Evolutionary conservation across 1,139 yeast species (phyloP).

Genomic region (Scheffersomyces titani): DNA sequence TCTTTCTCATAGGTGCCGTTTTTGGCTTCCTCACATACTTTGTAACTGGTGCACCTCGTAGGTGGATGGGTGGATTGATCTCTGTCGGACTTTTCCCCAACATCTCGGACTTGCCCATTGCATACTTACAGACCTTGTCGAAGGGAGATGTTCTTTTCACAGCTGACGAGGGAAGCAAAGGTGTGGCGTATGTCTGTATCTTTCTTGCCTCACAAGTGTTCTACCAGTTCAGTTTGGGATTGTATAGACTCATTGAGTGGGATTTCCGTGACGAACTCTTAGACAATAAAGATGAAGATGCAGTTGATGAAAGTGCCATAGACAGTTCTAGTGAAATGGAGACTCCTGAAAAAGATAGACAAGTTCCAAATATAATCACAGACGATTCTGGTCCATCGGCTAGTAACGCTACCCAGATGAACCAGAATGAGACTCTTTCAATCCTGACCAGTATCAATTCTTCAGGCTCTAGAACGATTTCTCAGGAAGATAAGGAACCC

Average conservation of each 20-base stretch:
- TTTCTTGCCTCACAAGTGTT: conserved; percentile 72
- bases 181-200: conserved; percentile 85
- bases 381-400: neutral
- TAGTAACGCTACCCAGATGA: neutral
- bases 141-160: conserved; percentile 61
- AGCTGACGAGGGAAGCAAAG: conserved; percentile 62
- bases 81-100: conserved; percentile 67
- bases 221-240: conserved; percentile 75
- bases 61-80: conserved; percentile 79
- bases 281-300: conserved; percentile 6
- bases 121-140: conserved; percentile 79
- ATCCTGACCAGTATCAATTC: neutral
- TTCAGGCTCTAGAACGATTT: neutral
- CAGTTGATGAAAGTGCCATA: conserved; percentile 5
- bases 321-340: neutral
- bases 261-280: conserved; percentile 55
- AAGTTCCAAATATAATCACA: neutral
- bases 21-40: conserved; percentile 35
- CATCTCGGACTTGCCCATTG: conserved; percentile 85
- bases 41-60: conserved; percentile 57
- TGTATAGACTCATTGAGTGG: conserved; percentile 66
- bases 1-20: conserved; percentile 40
- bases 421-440: neutral
- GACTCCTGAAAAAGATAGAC: neutral
- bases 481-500: neutral